Conservation (phyloP, 2,329 filamentous ascomycete species). For the Monilinia fructigena region DNA sequence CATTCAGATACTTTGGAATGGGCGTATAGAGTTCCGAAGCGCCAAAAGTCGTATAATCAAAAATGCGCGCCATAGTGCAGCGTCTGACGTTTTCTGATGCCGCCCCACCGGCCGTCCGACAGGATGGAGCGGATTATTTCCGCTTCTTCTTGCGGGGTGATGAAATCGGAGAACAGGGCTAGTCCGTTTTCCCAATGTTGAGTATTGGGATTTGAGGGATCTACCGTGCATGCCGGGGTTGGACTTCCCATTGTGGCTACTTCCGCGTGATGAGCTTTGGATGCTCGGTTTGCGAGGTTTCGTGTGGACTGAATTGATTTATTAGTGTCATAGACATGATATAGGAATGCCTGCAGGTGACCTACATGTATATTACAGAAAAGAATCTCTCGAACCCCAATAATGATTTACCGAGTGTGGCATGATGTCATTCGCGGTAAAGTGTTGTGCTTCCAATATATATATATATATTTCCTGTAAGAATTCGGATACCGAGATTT, state of each 20-base stretch:
- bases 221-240: not conserved
- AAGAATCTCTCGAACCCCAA: not conserved
- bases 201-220: not conserved
- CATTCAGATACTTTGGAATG: not conserved
- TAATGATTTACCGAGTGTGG: not conserved
- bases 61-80: constrained; percentile 18
- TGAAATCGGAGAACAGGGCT: constrained; percentile 9
- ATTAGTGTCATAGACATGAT: not conserved
- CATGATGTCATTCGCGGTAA: not conserved
- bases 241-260: not conserved
- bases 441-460: not conserved
- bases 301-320: not conserved
- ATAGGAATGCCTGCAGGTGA: not conserved
- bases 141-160: not conserved
- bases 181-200: constrained; percentile 17
- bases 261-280: constrained; percentile 1
- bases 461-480: not conserved
- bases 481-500: not conserved
- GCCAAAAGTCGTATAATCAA: constrained; percentile 17
- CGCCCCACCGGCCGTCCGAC: constrained; percentile 6
- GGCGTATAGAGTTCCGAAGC: not conserved
- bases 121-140: constrained; percentile 2
- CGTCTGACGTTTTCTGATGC: not conserved
- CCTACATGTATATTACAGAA: not conserved
- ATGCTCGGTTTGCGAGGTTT: not conserved